These are phyloP conservation scores for Candida yuanshanica DNA, from an alignment of 805 yeast genomes.

Conservation along the genomic window DNA sequence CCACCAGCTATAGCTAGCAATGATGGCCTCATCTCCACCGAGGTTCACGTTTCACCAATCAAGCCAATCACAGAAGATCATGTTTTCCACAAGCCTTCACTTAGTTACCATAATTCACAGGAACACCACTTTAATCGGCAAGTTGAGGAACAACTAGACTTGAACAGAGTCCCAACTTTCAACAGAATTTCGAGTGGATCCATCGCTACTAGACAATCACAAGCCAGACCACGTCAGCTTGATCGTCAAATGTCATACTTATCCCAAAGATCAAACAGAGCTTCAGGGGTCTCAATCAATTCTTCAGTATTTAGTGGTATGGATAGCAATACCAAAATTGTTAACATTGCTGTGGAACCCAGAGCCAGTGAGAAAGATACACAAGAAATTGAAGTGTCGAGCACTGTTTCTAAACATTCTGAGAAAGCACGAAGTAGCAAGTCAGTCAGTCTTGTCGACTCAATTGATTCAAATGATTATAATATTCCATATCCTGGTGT, in stretches of 20 bases:
- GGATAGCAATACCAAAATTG: conserved; percentile 4
- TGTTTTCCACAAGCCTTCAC: background rate
- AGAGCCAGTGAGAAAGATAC: background rate
- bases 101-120: background rate
- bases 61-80: conserved; percentile 16
- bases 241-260: conserved; percentile 18
- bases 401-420: background rate
- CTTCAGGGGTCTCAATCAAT: conserved; percentile 8
- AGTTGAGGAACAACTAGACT: conserved; percentile 7
- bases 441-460: conserved; percentile 6
- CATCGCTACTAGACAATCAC: conserved; percentile 1
- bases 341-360: conserved; percentile 11
- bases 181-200: conserved; percentile 20
- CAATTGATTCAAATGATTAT: conserved; percentile 17
- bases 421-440: background rate
- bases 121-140: background rate
- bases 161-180: conserved; percentile 19
- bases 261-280: conserved; percentile 18
- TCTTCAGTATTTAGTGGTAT: conserved; percentile 19
- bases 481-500: conserved; percentile 39
- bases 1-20: conserved; percentile 15
- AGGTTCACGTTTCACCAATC: conserved; percentile 24
- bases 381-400: conserved; percentile 3
- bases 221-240: background rate
- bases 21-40: conserved; percentile 21